These are phyloP conservation scores for Amaranthus hypochondriacus DNA, from an alignment of 148 eudicot species.

Conservation along the genomic window DNA sequence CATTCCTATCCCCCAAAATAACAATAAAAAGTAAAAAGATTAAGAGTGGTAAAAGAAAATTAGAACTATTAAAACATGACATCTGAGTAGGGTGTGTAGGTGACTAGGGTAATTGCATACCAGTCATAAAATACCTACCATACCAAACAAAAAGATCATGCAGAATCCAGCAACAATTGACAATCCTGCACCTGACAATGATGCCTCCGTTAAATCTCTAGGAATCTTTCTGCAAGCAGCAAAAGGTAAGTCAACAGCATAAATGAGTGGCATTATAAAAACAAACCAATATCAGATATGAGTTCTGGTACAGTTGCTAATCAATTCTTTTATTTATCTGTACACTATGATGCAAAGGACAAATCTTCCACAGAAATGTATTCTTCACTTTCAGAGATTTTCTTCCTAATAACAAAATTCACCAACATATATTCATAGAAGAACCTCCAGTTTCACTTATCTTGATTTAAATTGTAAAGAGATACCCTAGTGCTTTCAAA, in stretches of 20 bases:
- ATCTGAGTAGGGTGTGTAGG: background rate
- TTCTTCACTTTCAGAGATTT: background rate
- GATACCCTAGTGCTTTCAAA: too few relatives aligned
- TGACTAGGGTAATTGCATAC: background rate
- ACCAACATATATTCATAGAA: too few relatives aligned
- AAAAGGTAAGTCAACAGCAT: background rate
- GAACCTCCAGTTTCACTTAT: too few relatives aligned
- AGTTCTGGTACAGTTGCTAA: background rate
- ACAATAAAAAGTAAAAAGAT: background rate
- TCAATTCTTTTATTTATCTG: background rate
- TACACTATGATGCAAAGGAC: background rate
- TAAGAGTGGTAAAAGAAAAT: background rate
- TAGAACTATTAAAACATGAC: background rate
- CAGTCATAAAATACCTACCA: slow-evolving; percentile 52
- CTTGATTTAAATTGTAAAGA: too few relatives aligned
- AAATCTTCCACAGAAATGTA: background rate
- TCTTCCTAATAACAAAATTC: background rate
- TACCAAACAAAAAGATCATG: slow-evolving; percentile 91
- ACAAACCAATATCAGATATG: background rate
- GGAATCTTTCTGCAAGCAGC: slow-evolving; percentile 79
- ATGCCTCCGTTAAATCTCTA: slow-evolving; percentile 96
- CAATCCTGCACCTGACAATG: slow-evolving; percentile 92
- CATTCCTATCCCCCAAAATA: background rate
- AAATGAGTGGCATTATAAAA: background rate
- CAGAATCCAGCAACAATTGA: slow-evolving; percentile 76